A percentile compares a stretch with the other conserved stretches of the same genome.
Conservation (phyloP, 169 alveolate genomes). For the Plasmodium relictum region DNA sequence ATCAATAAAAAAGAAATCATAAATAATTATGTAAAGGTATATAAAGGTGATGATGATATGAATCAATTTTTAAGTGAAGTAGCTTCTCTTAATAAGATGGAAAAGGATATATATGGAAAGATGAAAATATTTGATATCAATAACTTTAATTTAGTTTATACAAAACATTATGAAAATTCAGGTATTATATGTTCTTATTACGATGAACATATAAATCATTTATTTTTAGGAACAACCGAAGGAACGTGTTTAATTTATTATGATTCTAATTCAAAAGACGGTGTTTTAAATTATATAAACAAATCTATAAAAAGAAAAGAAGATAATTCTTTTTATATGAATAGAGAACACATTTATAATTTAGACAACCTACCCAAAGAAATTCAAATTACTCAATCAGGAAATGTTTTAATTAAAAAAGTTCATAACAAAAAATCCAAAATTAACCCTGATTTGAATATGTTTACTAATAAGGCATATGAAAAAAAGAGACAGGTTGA, state of each 20-base stretch:
- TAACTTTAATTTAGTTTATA: constrained; percentile 23
- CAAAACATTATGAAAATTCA: constrained; percentile 18
- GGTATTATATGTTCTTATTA: constrained; percentile 55
- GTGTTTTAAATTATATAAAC: constrained; percentile 36
- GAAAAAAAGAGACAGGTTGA: constrained; percentile 38
- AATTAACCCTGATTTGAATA: constrained; percentile 21
- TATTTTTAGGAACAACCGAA: constrained; percentile 60
- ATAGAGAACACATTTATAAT: constrained; percentile 33
- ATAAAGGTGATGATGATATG: constrained; percentile 75
- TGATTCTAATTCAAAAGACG: constrained; percentile 19
- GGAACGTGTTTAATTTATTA: constrained; percentile 45
- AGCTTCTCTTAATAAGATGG: constrained; percentile 29
- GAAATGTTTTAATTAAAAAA: constrained; percentile 48
- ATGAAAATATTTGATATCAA: constrained; percentile 23
- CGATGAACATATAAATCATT: constrained; percentile 28
- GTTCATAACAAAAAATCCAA: constrained; percentile 12
- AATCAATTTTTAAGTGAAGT: constrained; percentile 40
- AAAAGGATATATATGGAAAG: constrained; percentile 29
- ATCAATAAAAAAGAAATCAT: neutral
- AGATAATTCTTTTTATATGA: constrained; percentile 18
- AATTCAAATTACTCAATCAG: constrained; percentile 43
- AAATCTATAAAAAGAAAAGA: constrained; percentile 31
- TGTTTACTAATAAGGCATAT: constrained; percentile 30
- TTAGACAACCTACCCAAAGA: constrained; percentile 48
- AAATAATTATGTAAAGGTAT: constrained; percentile 29